These are phyloP conservation scores for Skeletonema potamos DNA, from an alignment of 108 stramenopile genomes.

Conservation along the genomic window DNA sequence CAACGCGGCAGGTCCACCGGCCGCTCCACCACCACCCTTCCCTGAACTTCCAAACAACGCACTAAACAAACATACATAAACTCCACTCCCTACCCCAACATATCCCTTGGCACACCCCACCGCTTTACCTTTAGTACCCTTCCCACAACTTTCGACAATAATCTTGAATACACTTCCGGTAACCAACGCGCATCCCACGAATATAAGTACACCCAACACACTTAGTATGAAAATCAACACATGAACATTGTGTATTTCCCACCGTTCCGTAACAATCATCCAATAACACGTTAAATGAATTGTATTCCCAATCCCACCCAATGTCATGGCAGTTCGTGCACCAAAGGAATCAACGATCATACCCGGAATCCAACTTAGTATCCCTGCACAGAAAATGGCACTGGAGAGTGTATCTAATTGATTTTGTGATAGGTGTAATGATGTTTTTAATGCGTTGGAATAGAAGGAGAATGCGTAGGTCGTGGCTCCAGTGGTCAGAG, in stretches of 20 bases:
- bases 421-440: slow-evolving; percentile 61
- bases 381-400: slow-evolving; percentile 74
- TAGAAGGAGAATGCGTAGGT: slow-evolving; percentile 89
- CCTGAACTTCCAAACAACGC: slow-evolving; percentile 41
- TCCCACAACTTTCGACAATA: slow-evolving; percentile 63
- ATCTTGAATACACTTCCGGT: slow-evolving; percentile 84
- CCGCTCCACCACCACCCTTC: slow-evolving; percentile 16
- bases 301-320: slow-evolving; percentile 63
- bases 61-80: slow-evolving; percentile 63
- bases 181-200: slow-evolving; percentile 71
- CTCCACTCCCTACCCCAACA: slow-evolving; percentile 75
- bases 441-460: slow-evolving; percentile 66
- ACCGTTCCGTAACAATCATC: slow-evolving; percentile 51
- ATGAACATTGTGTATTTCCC: not conserved
- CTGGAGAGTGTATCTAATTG: slow-evolving; percentile 76
- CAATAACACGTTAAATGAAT: slow-evolving; percentile 59
- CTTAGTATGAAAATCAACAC: slow-evolving; percentile 53
- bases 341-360: slow-evolving; percentile 71
- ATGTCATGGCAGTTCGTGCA: slow-evolving; percentile 40
- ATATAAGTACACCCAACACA: slow-evolving; percentile 54
- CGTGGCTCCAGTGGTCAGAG: slow-evolving; percentile 78
- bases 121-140: slow-evolving; percentile 74
- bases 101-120: slow-evolving; percentile 89
- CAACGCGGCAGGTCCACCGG: not conserved
- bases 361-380: slow-evolving; percentile 78